Base-by-base conservation (phyloP, 176 grass and related monocot species). In the Microstegium vimineum region DNA sequence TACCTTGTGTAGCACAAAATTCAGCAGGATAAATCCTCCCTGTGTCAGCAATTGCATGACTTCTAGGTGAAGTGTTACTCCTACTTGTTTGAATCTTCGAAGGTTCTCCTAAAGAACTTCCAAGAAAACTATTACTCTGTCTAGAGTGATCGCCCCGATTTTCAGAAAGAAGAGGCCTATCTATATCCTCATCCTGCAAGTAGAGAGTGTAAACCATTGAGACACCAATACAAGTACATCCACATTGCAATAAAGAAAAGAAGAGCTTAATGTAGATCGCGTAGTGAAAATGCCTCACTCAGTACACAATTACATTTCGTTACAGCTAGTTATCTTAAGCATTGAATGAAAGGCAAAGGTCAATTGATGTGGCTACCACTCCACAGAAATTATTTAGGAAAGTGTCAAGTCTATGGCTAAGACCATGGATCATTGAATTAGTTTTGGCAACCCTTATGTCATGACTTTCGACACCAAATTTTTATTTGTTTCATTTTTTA, bases 171-270 rank as follows among this genome's bases (percentile, higher is more conserved):
- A 97, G 87, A 84, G 89, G 94, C 64, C 86, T 97, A 45, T 83
- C 88, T 77, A 97, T 75, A 79, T 94, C 86, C 86, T 92, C 83
- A 35, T 71, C 60, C 94, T 97, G 83, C 64, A 92, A 85, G 80
- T 15, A 51, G 83, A 81, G 40, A 67, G 65, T 12, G 34, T 59
- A 40, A 62, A 83, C 34, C 54, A 49, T 82, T 82, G n/a, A 62
- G 32, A 69, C 66, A 70, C 12, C 54, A 63, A 17, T 51, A 63
- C 28, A 79, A 31, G 36, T 15, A 69, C 61, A 56, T 12, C 18
- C 36, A 61, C 22, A 25, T 28, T 68, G 26, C 61, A 75, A 42
- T n/a, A 32, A 42, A 34, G 27, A 26, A 81, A 59, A 76, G 2
- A 82, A 61, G 2, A 68, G 6, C 49, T 82, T 78, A 25, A 78